These are phyloP conservation scores for Silybum marianum DNA, from an alignment of 129 eudicot species.

Conservation along the genomic window DNA sequence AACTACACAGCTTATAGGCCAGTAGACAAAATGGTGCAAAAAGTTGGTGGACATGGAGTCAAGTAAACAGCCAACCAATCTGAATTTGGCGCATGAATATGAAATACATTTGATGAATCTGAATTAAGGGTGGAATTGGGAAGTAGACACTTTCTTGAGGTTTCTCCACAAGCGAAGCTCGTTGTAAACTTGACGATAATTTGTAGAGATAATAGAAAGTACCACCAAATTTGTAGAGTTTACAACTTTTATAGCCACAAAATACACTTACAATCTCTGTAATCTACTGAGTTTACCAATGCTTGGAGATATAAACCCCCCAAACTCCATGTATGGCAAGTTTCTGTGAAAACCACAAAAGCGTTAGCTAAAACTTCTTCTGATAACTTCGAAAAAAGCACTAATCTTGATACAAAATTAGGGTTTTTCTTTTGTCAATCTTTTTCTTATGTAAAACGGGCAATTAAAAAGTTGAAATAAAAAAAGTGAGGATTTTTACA, in stretches of 20 bases:
- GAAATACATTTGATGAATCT: too few species aligned
- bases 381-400: not conserved
- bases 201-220: too few species aligned
- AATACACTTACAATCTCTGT: slow-evolving; percentile 77
- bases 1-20: too few species aligned
- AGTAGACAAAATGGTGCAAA: too few species aligned
- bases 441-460: not conserved
- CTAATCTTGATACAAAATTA: not conserved
- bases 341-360: slow-evolving; percentile 50
- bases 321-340: slow-evolving; percentile 87
- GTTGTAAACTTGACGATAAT: too few species aligned
- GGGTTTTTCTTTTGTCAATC: slow-evolving; percentile 2
- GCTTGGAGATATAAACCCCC: slow-evolving; percentile 88
- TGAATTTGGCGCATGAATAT: too few species aligned
- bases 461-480: not conserved
- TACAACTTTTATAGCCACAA: not conserved
- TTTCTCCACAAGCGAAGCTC: too few species aligned
- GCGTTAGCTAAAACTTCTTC: slow-evolving; percentile 19
- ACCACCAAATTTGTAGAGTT: not conserved
- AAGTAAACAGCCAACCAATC: too few species aligned
- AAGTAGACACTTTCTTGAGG: too few species aligned
- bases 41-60: too few species aligned
- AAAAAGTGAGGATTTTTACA: slow-evolving; percentile 48
- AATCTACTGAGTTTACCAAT: slow-evolving; percentile 72
- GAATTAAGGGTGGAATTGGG: too few species aligned